Conservation (phyloP, 441 rosid genomes). For the Macaranga tanarius region DNA sequence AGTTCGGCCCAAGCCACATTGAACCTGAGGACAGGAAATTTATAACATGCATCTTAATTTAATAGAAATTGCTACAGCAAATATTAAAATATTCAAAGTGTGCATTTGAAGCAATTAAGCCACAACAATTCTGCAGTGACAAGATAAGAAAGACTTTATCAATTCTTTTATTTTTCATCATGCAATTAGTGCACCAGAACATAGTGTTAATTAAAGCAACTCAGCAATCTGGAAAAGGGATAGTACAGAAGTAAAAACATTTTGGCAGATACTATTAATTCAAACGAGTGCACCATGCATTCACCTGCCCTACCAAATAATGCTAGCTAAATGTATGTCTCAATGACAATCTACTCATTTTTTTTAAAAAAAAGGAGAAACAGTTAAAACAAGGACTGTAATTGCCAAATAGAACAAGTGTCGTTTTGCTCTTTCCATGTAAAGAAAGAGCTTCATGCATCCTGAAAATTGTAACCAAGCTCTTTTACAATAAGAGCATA, state of each 20-base stretch:
- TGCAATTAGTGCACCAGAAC: too few relatives aligned
- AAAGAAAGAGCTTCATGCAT: neutral
- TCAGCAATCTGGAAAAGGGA: too few relatives aligned
- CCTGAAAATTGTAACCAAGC: neutral
- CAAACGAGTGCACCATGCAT: neutral
- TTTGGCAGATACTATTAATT: neutral
- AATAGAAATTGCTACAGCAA: neutral
- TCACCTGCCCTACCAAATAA: neutral
- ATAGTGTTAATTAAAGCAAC: too few relatives aligned
- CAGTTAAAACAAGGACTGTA: neutral
- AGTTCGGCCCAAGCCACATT: constrained; percentile 80
- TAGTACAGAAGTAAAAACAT: too few relatives aligned
- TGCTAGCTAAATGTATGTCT: too few relatives aligned
- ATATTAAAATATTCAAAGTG: neutral
- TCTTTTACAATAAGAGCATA: too few relatives aligned
- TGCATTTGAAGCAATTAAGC: neutral
- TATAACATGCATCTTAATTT: neutral
- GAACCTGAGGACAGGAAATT: constrained; percentile 45
- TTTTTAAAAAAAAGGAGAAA: too few relatives aligned
- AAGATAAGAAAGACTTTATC: too few relatives aligned
- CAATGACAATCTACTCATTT: neutral
- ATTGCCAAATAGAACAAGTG: neutral
- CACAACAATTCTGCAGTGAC: too few relatives aligned
- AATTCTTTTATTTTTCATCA: too few relatives aligned
- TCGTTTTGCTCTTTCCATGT: neutral